Percentiles rank a stretch among this genome's conserved stretches.
phyloP scores from a whole-genome alignment of 495 filamentous ascomycete genomes.

The Hypoxylon cercidicola region DNA sequence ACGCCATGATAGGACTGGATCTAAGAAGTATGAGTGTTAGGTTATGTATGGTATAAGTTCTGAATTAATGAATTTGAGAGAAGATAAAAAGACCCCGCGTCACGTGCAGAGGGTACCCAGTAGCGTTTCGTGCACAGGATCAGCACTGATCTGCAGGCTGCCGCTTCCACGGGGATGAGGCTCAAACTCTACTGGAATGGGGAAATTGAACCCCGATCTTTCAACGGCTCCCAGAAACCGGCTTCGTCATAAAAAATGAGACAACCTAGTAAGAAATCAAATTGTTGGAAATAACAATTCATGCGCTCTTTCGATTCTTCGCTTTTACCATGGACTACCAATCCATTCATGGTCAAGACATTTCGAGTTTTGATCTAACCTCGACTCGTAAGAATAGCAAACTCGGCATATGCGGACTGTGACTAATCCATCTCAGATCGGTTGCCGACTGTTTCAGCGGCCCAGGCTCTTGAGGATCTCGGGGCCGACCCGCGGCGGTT shows the following conservation, averaged over 20 bases:
- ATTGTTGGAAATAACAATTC: not conserved
- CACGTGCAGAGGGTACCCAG: constrained; percentile 25
- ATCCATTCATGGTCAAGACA: constrained; percentile 57
- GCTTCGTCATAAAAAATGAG: constrained; percentile 7
- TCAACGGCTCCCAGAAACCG: constrained; percentile 7
- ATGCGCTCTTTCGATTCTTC: constrained; percentile 5
- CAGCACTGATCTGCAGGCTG: constrained; percentile 39
- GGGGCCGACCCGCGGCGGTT: constrained; percentile 59
- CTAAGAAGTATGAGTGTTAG: too few species aligned
- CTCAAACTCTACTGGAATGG: constrained; percentile 34
- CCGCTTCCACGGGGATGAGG: constrained; percentile 35
- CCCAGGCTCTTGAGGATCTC: constrained; percentile 78
- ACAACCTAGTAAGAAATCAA: too few species aligned
- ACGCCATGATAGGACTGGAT: too few species aligned
- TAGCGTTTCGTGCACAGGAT: constrained; percentile 20
- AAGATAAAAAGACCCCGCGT: constrained; percentile 16
- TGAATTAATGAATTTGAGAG: too few species aligned
- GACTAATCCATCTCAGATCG: constrained; percentile 64
- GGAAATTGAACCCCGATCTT: constrained; percentile 31
- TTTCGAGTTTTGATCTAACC: constrained; percentile 58
- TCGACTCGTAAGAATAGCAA: constrained; percentile 46
- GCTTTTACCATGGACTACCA: constrained; percentile 53
- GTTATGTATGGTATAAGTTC: too few species aligned
- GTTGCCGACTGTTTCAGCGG: constrained; percentile 87
- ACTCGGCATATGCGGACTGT: not conserved